Conservation (phyloP, 352 stramenopile genomes). For the Pythium chondricola region DNA sequence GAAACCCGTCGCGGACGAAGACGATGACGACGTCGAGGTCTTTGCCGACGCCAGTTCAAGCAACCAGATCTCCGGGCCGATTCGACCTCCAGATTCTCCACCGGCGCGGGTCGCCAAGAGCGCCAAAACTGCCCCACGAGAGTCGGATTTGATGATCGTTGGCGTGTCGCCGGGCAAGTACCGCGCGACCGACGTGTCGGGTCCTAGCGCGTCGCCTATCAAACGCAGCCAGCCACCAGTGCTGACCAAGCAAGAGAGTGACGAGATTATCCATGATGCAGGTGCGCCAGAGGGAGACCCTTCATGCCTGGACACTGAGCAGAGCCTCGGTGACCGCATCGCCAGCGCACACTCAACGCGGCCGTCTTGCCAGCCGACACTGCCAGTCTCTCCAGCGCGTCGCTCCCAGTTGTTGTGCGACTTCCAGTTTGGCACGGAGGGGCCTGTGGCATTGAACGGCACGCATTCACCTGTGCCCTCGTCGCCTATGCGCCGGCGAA, state of each 20-base stretch:
- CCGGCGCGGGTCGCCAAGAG: background rate
- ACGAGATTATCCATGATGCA: no score
- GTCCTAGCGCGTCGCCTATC: slow-evolving; percentile 13
- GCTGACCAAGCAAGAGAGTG: background rate
- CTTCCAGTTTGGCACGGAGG: slow-evolving; percentile 31
- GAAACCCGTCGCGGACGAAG: slow-evolving; percentile 18
- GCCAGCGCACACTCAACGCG: slow-evolving; percentile 16
- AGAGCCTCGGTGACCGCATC: slow-evolving; percentile 11
- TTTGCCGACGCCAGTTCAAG: slow-evolving; percentile 17
- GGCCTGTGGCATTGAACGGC: background rate
- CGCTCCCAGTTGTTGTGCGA: slow-evolving; percentile 27
- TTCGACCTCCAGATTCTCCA: background rate
- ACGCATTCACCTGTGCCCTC: slow-evolving; percentile 9
- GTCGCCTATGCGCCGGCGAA: slow-evolving; percentile 18
- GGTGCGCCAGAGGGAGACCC: no score
- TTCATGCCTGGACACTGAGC: slow-evolving; percentile 6
- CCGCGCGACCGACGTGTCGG: background rate
- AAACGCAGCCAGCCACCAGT: slow-evolving; percentile 18
- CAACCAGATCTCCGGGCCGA: background rate
- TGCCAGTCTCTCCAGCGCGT: slow-evolving; percentile 6
- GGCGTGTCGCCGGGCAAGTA: slow-evolving; percentile 33
- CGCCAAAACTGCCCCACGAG: slow-evolving; percentile 1
- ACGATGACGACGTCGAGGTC: slow-evolving; percentile 37
- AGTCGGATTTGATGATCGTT: slow-evolving; percentile 32
- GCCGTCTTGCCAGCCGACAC: slow-evolving; percentile 1